phyloP scores from a whole-genome alignment of 2,329 filamentous ascomycete genomes.

The Neonectria hederae region DNA sequence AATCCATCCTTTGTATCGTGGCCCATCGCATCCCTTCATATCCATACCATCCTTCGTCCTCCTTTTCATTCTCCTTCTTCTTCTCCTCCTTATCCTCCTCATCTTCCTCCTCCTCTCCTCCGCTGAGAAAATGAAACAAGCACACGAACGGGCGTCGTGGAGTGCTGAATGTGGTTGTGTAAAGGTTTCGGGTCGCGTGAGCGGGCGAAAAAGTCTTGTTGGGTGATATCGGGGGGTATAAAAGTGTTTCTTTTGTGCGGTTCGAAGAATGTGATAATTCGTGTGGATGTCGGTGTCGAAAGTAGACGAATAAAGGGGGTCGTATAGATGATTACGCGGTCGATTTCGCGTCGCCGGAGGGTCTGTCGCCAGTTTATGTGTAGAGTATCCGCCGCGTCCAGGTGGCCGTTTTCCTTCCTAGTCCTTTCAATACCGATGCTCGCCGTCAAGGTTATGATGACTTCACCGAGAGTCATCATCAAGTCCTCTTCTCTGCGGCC shows the following conservation, averaged over 20 bases:
- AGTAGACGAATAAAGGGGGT: slow-evolving; percentile 6
- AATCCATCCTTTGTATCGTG: slow-evolving; percentile 5
- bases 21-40: slow-evolving; percentile 16
- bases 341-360: slow-evolving; percentile 37
- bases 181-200: slow-evolving; percentile 46
- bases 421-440: slow-evolving; percentile 7
- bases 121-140: slow-evolving; percentile 5
- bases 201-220: slow-evolving; percentile 44
- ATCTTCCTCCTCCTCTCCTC: neutral
- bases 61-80: slow-evolving; percentile 3
- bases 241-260: slow-evolving; percentile 23
- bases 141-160: slow-evolving; percentile 19
- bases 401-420: slow-evolving; percentile 8
- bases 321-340: slow-evolving; percentile 5
- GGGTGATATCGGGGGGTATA: slow-evolving; percentile 36
- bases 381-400: slow-evolving; percentile 15
- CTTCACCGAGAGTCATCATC: neutral
- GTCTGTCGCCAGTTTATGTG: slow-evolving; percentile 47
- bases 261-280: slow-evolving; percentile 10
- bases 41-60: slow-evolving; percentile 13
- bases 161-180: slow-evolving; percentile 32
- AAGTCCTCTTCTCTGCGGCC: neutral
- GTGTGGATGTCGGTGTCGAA: neutral
- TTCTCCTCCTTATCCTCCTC: neutral
- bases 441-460: slow-evolving; percentile 4